Conservation (phyloP, 2,329 filamentous ascomycete genomes). For the Calonectria multiphialidica region DNA sequence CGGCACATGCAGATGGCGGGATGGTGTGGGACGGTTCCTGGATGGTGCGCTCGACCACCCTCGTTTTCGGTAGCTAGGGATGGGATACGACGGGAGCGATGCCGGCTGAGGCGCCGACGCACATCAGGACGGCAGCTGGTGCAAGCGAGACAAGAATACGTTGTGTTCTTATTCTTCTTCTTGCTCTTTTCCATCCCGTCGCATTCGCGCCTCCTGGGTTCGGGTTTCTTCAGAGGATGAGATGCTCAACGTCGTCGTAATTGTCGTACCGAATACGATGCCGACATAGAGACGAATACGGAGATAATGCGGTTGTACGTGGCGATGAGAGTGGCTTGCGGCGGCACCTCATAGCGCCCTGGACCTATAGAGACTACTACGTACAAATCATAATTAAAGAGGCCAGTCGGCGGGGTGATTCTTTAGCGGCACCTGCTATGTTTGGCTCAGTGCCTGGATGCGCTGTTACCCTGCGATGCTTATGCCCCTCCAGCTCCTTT, state of each 20-base stretch:
- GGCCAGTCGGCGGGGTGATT: background rate
- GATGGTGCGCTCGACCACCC: conserved; percentile 20
- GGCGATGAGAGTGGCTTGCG: background rate
- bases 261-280: conserved; percentile 16
- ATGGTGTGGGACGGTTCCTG: conserved; percentile 31
- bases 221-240: background rate
- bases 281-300: conserved; percentile 14
- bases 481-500: conserved; percentile 5
- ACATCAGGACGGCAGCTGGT: background rate
- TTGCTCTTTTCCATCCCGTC: background rate
- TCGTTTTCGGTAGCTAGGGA: conserved; percentile 25
- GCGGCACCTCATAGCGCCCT: background rate
- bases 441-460: conserved; percentile 7
- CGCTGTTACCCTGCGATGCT: conserved; percentile 6
- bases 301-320: background rate
- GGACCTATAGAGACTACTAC: background rate
- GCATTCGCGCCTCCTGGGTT: conserved; percentile 1
- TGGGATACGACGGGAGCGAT: conserved; percentile 23
- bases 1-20: conserved; percentile 20
- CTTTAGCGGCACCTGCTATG: conserved; percentile 5
- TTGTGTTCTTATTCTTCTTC: too few relatives aligned
- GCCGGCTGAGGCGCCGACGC: conserved; percentile 5
- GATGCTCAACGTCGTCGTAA: background rate
- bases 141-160: background rate
- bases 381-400: background rate